phyloP scores from a whole-genome alignment of 1,284 basidiomycete species.

The Ganoderma leucocontextum region DNA sequence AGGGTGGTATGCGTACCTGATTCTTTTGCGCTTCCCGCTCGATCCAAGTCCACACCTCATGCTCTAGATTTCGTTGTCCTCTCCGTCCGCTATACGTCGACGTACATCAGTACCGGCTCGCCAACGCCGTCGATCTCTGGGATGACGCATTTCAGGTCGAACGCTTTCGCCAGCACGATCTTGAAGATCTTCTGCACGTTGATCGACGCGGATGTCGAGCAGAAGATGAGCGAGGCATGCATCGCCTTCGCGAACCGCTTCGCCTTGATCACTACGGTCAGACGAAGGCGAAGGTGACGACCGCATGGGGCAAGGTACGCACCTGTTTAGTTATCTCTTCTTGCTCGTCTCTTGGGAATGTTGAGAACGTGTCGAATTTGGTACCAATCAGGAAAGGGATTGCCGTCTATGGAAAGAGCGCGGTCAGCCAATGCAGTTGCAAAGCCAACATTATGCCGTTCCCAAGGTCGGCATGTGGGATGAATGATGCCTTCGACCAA shows the following conservation, averaged over 20 bases:
- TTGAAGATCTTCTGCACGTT: constrained; percentile 99
- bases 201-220: constrained; percentile 96
- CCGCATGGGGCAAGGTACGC: constrained; percentile 34
- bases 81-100: constrained; percentile 71
- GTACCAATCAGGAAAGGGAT: constrained; percentile 97
- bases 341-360: constrained; percentile 95
- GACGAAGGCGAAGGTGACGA: constrained; percentile 12
- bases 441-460: not conserved
- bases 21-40: constrained; percentile 33
- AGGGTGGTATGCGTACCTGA: constrained; percentile 20
- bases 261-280: constrained; percentile 57
- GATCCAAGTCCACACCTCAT: constrained; percentile 27
- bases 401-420: constrained; percentile 70
- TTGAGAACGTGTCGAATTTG: constrained; percentile 97
- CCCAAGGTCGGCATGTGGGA: not conserved
- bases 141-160: constrained; percentile 94
- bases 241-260: constrained; percentile 97
- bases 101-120: constrained; percentile 91
- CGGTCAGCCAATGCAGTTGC: not conserved
- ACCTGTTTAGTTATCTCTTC: constrained; percentile 99
- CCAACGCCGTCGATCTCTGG: constrained; percentile 96
- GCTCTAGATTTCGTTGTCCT: constrained; percentile 22
- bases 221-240: constrained; percentile 98
- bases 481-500: not conserved
- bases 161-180: constrained; percentile 91